Percentiles rank a stretch among this genome's conserved stretches.
Conservation (phyloP, 73 alveolate species). For the Paramecium sexaurelia region DNA sequence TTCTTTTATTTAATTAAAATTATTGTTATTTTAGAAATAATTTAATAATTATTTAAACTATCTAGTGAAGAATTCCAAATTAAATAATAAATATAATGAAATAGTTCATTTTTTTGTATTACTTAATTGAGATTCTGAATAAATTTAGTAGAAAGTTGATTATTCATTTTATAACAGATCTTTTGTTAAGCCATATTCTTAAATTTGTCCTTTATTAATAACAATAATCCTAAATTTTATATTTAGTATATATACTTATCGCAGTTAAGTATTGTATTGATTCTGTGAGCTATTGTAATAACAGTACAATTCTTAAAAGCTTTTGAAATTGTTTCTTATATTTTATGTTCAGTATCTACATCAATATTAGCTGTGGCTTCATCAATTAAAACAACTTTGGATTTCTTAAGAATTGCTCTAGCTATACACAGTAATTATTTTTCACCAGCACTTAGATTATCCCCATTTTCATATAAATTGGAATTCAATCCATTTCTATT, state of each 20-base stretch:
- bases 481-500: constrained; percentile 57
- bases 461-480: constrained; percentile 11
- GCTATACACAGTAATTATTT: constrained; percentile 80
- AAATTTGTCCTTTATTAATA: neutral
- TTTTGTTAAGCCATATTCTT: constrained; percentile 37
- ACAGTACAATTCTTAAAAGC: constrained; percentile 70
- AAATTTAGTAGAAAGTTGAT: constrained; percentile 51
- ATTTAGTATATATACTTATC: constrained; percentile 46
- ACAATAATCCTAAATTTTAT: neutral
- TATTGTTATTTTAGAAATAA: no score
- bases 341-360: constrained; percentile 73
- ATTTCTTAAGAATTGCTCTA: constrained; percentile 74
- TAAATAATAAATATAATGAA: neutral
- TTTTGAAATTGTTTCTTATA: constrained; percentile 73
- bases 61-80: neutral
- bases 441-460: constrained; percentile 75
- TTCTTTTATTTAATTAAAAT: neutral
- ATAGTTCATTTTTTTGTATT: constrained; percentile 6
- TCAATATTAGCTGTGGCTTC: constrained; percentile 85
- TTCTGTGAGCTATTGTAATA: constrained; percentile 82
- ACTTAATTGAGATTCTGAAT: constrained; percentile 43
- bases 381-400: constrained; percentile 74
- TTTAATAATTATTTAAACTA: no score
- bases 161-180: constrained; percentile 11
- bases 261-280: constrained; percentile 74